phyloP scores from a whole-genome alignment of 73 alveolate genomes.

The Uronychia setigera region DNA sequence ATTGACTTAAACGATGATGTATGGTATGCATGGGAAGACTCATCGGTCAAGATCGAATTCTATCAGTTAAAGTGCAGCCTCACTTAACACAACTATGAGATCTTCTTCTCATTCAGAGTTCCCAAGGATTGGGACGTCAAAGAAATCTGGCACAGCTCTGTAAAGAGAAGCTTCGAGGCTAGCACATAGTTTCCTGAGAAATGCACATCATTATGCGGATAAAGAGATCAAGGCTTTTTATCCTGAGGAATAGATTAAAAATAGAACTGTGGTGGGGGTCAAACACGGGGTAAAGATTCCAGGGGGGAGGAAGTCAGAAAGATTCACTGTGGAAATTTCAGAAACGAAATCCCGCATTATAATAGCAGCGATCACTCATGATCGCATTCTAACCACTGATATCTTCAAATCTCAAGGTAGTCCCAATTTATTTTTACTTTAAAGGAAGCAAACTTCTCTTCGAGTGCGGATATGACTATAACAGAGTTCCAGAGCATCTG shows the following conservation, averaged over 20 bases:
- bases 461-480: background rate
- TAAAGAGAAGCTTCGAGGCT: background rate
- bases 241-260: background rate
- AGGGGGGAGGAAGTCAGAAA: background rate
- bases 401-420: background rate
- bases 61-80: background rate
- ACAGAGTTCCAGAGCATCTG: background rate
- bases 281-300: background rate
- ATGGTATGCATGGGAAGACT: background rate
- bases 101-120: background rate
- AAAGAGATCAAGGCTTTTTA: background rate
- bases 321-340: background rate
- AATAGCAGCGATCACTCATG: background rate
- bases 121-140: background rate
- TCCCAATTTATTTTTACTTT: no score
- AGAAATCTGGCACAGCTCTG: background rate
- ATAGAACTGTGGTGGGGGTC: background rate
- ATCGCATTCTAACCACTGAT: background rate
- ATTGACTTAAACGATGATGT: background rate
- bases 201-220: background rate
- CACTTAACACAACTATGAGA: background rate
- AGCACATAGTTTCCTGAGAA: background rate
- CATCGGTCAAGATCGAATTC: background rate
- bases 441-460: background rate
- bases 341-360: background rate